phyloP scores from a whole-genome alignment of 306 rosid genomes.

The Malus orientalis region DNA sequence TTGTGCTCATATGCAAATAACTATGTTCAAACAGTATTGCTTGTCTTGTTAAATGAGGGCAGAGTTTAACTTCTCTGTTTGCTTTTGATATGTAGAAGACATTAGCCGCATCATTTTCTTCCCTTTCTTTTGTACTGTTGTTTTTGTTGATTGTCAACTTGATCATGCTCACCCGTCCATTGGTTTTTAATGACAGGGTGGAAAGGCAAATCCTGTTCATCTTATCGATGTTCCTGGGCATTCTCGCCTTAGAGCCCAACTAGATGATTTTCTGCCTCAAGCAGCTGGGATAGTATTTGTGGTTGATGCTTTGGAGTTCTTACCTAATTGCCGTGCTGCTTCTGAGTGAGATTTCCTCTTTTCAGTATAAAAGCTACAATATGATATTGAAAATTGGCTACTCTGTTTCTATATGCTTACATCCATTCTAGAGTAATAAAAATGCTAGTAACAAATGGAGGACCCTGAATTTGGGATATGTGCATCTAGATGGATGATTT shows the following conservation, averaged over 20 bases:
- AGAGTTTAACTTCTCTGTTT: background rate
- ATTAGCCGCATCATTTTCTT: background rate
- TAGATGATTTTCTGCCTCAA: conserved; percentile 82
- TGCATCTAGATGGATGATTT: background rate
- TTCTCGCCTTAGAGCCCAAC: conserved; percentile 84
- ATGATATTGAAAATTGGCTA: background rate
- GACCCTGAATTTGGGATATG: background rate
- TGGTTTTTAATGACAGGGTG: conserved; percentile 38
- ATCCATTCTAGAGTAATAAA: background rate
- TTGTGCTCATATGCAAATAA: background rate
- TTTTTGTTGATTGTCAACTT: background rate
- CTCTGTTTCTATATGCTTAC: background rate
- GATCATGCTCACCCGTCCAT: conserved; percentile 4
- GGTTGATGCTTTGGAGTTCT: conserved; percentile 86
- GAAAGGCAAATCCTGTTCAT: conserved; percentile 74
- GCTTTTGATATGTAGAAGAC: background rate
- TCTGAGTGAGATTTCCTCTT: conserved; percentile 59
- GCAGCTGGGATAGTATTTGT: conserved; percentile 82
- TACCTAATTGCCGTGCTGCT: conserved; percentile 76
- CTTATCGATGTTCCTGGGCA: conserved; percentile 93
- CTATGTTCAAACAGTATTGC: background rate
- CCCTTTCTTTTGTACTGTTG: conserved; percentile 1
- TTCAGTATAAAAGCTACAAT: background rate
- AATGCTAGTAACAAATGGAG: background rate
- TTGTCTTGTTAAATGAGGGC: background rate